Evolutionary conservation across 768 basidiomycete genomes (phyloP), one percentile per base, ranked within the genome.

Genomic region (Rhodotorula toruloides): DNA sequence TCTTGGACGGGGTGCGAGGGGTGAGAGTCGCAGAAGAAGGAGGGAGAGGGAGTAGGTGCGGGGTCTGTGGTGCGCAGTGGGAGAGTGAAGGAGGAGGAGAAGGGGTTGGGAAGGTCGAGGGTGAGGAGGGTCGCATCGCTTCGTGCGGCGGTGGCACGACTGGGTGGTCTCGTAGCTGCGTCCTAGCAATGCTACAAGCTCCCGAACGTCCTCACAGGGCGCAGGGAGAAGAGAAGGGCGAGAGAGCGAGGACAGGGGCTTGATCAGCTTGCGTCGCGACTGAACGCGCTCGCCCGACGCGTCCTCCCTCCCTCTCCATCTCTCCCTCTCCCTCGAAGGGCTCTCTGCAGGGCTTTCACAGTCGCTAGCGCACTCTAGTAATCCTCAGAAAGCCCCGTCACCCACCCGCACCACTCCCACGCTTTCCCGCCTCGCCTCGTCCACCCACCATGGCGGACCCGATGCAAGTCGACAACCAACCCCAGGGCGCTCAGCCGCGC

Each of bases 401-500:
- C n/a, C n/a, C n/a, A n/a, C n/a, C n/a, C n/a, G n/a, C n/a, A n/a
- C n/a, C n/a, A n/a, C n/a, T n/a, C n/a, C n/a, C n/a, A n/a, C n/a
- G n/a, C n/a, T n/a, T n/a, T n/a, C n/a, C n/a, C n/a, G n/a, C n/a
- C 42, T 22, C 48, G 12, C 43, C 44, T 2, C 46, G 21, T 14
- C 5, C 21, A 47, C n/a, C 17, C 22, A 25, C 42, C 34, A 39
- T n/a, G 29, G 37, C 16, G 27, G 34, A 54, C 53, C 12, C 4
- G 8, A 61, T 66, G 65, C 58, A 54, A 25, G 53, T 54, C 37
- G 53, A 61, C 58, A 46, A 22, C 37, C 19, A 60, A 40, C 53
- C 22, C 1, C 19, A 17, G 7, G 32, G 32, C 2, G n/a, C 22
- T 5, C 32, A 36, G 46, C 46, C 63, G 17, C 62, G 68, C 34